Evolutionary conservation across 2,329 filamentous ascomycete genomes (phyloP).

Genomic region (Penicillium aurantiogriseum): DNA sequence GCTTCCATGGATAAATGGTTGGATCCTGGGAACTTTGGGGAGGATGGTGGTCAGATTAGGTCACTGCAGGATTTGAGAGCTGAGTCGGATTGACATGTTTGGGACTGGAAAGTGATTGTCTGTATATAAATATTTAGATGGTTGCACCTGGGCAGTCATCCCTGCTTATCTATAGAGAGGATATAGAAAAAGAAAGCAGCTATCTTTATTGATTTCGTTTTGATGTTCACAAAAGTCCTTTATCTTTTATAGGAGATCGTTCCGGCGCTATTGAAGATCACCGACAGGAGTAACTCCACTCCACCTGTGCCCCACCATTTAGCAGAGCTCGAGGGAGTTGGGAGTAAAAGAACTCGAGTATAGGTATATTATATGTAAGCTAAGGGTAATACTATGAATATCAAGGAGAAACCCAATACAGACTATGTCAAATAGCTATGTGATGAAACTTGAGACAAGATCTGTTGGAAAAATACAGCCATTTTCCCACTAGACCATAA

Average conservation of each 20-base stretch:
- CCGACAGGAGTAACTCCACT: neutral
- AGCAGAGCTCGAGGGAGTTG: neutral
- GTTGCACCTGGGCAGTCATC: neutral
- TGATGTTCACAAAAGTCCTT: neutral
- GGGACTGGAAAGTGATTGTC: neutral
- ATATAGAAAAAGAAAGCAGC: too few relatives aligned
- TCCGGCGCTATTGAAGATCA: neutral
- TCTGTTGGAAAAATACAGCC: too few relatives aligned
- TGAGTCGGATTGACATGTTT: neutral
- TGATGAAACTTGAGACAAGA: too few relatives aligned
- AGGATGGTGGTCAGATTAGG: constrained; percentile 51
- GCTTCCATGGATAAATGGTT: constrained; percentile 56
- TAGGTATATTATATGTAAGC: neutral
- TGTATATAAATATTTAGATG: neutral
- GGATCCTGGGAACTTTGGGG: constrained; percentile 55
- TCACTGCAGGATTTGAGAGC: constrained; percentile 42
- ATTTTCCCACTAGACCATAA: too few relatives aligned
- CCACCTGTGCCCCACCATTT: neutral
- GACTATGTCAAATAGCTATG: neutral
- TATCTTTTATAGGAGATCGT: neutral
- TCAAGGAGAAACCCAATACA: neutral
- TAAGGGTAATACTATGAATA: neutral
- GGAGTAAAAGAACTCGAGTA: neutral
- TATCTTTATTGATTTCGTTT: neutral
- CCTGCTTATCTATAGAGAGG: neutral